Evolutionary conservation across 495 filamentous ascomycete genomes (phyloP).

Genomic region (Podospora pseudoanserina): DNA sequence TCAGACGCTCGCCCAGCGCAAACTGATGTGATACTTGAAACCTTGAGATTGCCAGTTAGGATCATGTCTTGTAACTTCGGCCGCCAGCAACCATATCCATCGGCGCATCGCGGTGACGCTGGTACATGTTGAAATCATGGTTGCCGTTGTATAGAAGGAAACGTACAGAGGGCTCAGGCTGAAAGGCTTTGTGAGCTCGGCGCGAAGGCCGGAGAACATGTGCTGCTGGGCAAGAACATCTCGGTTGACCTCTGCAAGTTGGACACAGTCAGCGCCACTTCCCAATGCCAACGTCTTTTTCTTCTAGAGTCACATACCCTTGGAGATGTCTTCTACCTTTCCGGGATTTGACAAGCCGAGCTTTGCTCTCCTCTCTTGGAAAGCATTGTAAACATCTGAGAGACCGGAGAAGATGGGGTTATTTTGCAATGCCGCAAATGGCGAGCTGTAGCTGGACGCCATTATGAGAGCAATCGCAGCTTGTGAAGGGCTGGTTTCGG

Average conservation of each 20-base stretch:
- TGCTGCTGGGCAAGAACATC: conserved; percentile 92
- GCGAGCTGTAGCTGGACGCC: conserved; percentile 48
- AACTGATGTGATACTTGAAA: conserved; percentile 98
- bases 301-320: conserved; percentile 33
- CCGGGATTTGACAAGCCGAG: conserved; percentile 90
- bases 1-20: conserved; percentile 82
- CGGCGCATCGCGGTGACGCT: not conserved
- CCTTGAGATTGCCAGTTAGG: conserved; percentile 13
- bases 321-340: conserved; percentile 82
- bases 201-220: conserved; percentile 91
- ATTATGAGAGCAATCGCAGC: conserved; percentile 31
- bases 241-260: conserved; percentile 71
- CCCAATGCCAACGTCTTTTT: not conserved
- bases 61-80: not conserved
- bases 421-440: conserved; percentile 63
- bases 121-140: not conserved
- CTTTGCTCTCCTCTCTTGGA: conserved; percentile 78
- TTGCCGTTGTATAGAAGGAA: conserved; percentile 5
- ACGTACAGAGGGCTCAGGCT: conserved; percentile 71
- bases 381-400: conserved; percentile 74
- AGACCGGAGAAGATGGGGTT: conserved; percentile 68
- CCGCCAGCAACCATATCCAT: not conserved
- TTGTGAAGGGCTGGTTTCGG: not conserved
- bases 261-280: conserved; percentile 15
- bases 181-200: conserved; percentile 93